These are phyloP conservation scores for Aaosphaeria arxii DNA, from an alignment of 2,329 filamentous ascomycete genomes.

Conservation along the genomic window DNA sequence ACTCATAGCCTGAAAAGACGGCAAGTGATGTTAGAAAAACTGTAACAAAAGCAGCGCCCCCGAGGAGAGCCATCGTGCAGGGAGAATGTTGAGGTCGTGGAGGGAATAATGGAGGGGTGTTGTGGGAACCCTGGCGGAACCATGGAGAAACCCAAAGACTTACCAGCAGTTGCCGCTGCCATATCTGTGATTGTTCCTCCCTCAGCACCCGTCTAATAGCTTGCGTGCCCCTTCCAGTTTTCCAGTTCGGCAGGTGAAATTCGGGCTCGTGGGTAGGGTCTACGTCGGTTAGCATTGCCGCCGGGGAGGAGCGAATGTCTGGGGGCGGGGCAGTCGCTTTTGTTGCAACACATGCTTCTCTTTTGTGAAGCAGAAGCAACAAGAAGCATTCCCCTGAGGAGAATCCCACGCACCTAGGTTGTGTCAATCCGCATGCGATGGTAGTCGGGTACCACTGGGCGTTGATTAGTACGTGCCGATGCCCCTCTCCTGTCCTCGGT, in stretches of 20 bases:
- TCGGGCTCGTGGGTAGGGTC: too few species aligned
- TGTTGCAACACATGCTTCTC: too few species aligned
- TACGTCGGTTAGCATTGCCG: too few species aligned
- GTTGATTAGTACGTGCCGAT: too few species aligned
- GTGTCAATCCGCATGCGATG: too few species aligned
- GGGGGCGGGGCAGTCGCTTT: too few species aligned
- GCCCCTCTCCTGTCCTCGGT: slow-evolving; percentile 25
- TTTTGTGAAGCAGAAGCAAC: too few species aligned
- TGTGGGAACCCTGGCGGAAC: slow-evolving; percentile 18
- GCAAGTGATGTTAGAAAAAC: slow-evolving; percentile 34
- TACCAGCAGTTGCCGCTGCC: slow-evolving; percentile 42
- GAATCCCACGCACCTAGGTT: too few species aligned
- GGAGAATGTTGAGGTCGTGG: slow-evolving; percentile 9
- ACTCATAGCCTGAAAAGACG: slow-evolving; percentile 38
- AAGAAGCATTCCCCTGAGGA: too few species aligned
- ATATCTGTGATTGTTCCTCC: slow-evolving; percentile 27
- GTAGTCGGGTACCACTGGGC: too few species aligned
- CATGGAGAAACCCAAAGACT: slow-evolving; percentile 18
- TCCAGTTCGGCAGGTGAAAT: slow-evolving; percentile 1
- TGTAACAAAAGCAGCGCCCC: slow-evolving; percentile 12
- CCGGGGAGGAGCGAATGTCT: too few species aligned
- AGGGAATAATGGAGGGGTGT: slow-evolving; percentile 10
- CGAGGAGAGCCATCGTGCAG: slow-evolving; percentile 3
- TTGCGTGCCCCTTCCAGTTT: slow-evolving; percentile 5
- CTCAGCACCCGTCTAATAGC: slow-evolving; percentile 14